These are phyloP conservation scores for Diaporthe citrichinensis DNA, from an alignment of 2,329 filamentous ascomycete genomes.

Conservation along the genomic window DNA sequence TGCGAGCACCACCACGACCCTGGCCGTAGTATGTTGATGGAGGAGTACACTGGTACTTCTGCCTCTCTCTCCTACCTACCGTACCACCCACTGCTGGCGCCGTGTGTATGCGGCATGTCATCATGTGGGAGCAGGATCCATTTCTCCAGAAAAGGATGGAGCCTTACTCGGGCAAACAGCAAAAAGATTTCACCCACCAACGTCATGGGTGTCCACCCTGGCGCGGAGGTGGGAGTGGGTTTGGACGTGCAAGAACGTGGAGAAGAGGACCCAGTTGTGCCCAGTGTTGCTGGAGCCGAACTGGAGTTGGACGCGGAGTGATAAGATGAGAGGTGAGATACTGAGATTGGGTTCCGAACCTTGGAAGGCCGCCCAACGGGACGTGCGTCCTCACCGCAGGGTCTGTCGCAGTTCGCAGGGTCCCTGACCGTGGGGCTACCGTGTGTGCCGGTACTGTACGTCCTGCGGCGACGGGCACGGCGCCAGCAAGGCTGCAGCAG, in stretches of 20 bases:
- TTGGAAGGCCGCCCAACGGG: constrained; percentile 19
- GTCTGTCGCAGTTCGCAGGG: constrained; percentile 1
- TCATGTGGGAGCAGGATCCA: constrained; percentile 36
- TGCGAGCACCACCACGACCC: constrained; percentile 1
- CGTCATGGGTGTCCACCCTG: constrained; percentile 40
- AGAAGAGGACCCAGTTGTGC: constrained; percentile 31
- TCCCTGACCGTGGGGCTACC: constrained; percentile 22
- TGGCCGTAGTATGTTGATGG: not conserved
- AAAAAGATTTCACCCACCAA: constrained; percentile 41
- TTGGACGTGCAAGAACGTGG: constrained; percentile 38
- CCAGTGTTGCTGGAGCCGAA: constrained; percentile 35
- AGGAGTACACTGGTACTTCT: constrained; percentile 8
- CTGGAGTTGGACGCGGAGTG: constrained; percentile 41
- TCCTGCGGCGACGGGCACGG: constrained; percentile 18
- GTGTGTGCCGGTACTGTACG: constrained; percentile 10
- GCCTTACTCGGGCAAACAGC: constrained; percentile 38
- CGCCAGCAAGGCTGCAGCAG: constrained; percentile 27
- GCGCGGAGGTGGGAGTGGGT: constrained; percentile 39
- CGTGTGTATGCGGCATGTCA: constrained; percentile 26
- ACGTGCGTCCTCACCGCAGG: constrained; percentile 31
- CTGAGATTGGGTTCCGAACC: constrained; percentile 30
- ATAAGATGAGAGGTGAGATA: constrained; percentile 38
- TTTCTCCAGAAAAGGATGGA: constrained; percentile 36
- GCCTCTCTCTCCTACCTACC: not conserved
- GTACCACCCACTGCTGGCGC: not conserved